These are phyloP conservation scores for Fusarium setosum DNA, from an alignment of 2,329 filamentous ascomycete genomes.

Conservation along the genomic window DNA sequence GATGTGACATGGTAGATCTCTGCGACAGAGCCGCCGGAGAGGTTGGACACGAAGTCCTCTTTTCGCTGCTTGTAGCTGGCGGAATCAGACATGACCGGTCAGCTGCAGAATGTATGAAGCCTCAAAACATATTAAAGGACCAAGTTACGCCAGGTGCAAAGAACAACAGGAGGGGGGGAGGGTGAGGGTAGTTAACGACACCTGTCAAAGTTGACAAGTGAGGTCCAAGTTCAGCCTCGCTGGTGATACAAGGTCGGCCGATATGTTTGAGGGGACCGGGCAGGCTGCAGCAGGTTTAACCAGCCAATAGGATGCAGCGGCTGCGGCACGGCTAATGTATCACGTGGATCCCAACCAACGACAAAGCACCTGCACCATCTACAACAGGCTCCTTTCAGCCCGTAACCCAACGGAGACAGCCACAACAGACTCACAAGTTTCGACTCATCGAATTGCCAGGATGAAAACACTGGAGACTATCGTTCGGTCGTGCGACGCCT, in stretches of 20 bases:
- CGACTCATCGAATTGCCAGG: background rate
- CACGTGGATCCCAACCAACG: constrained; percentile 26
- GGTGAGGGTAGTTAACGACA: constrained; percentile 30
- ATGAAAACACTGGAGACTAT: background rate
- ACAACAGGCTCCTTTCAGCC: constrained; percentile 13
- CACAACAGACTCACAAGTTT: background rate
- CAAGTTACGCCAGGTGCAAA: constrained; percentile 5
- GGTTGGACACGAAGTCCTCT: constrained; percentile 94
- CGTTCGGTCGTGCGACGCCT: constrained; percentile 8
- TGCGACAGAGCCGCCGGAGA: constrained; percentile 82
- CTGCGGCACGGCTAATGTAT: constrained; percentile 16
- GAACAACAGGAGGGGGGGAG: background rate
- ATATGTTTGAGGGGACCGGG: constrained; percentile 16
- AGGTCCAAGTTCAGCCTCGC: constrained; percentile 39
- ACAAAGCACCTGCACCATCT: constrained; percentile 9
- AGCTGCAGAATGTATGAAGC: constrained; percentile 6
- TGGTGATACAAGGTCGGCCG: constrained; percentile 25
- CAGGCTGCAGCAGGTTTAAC: constrained; percentile 9
- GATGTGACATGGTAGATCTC: constrained; percentile 91
- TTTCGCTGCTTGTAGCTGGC: constrained; percentile 88
- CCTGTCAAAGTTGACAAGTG: constrained; percentile 33
- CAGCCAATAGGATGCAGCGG: constrained; percentile 27
- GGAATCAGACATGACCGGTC: constrained; percentile 52
- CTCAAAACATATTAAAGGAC: constrained; percentile 25
- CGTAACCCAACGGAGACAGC: background rate